phyloP scores from a whole-genome alignment of 495 filamentous ascomycete species.

The Aspergillus homomorphus region DNA sequence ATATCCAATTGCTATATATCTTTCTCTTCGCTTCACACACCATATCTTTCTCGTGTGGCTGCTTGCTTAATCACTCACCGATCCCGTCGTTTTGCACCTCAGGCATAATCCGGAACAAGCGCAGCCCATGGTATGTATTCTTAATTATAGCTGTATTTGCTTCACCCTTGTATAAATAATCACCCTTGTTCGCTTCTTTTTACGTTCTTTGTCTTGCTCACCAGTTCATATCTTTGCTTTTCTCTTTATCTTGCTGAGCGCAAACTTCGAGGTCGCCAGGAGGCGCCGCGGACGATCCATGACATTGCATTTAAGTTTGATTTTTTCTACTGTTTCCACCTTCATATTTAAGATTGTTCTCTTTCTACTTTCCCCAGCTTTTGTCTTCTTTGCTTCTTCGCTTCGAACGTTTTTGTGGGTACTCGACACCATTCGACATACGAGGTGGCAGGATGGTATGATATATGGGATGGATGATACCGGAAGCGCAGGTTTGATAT shows the following conservation, averaged over 20 bases:
- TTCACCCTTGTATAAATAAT: constrained; percentile 9
- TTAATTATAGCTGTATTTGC: constrained; percentile 10
- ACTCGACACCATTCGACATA: constrained; percentile 11
- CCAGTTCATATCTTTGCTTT: background rate
- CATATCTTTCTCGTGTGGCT: background rate
- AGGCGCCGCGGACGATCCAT: background rate
- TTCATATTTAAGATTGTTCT: background rate
- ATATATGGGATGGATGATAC: constrained; percentile 10
- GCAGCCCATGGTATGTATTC: constrained; percentile 17
- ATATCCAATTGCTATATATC: background rate
- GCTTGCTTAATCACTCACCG: constrained; percentile 12
- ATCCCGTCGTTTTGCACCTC: constrained; percentile 2
- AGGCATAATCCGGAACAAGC: background rate
- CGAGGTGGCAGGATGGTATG: constrained; percentile 5
- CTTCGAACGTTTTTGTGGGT: background rate
- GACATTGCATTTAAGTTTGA: background rate
- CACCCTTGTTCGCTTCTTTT: background rate
- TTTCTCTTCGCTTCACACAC: background rate
- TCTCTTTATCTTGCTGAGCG: constrained; percentile 1
- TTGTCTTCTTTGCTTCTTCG: constrained; percentile 2
- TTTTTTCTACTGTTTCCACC: background rate
- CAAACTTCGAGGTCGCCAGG: background rate
- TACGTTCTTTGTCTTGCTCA: constrained; percentile 5
- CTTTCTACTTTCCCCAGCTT: background rate
- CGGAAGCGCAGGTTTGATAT: background rate